Evolutionary conservation across 352 stramenopile species (phyloP), one percentile per base, ranked within the genome.

Genomic region (Pythium aphanidermatum): DNA sequence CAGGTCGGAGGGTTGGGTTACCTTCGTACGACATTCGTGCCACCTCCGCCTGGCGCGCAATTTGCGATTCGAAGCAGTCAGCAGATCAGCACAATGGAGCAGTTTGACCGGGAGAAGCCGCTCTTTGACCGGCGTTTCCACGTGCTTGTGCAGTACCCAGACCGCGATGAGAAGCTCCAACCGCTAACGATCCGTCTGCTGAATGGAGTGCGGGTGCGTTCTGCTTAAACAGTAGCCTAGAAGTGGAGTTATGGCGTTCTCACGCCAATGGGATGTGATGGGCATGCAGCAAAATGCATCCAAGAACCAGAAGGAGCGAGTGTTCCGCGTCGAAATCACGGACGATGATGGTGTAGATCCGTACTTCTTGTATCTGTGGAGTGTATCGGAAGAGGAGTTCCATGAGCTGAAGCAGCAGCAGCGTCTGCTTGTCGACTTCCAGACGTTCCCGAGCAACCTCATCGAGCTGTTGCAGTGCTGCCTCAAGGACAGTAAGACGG

Each of bases 301-400:
- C 27, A 88, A 71, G 53, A 88, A 78, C 61, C 78, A 90, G 46
- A 95, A 90, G 55, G 84, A 95, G 46, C 73, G 76, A 28, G 79
- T 96, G 39, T 75, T 97, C 29, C 88, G 91, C 45, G 86, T 97
- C 23, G 90, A 98, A 60, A 86, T 98, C 30, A 97, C 92, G 12
- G 86, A 97, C 55, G 89, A 93, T 35, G 80, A 96, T 34, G 82
- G 96, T 32, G 68, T 58, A 4, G 87, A 97, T 44, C 81, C 86
- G 47, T 97, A 89, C 51, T 97, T 97, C 54, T 55, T 97, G 35
- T 96, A 93, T 54, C 68, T 92, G 12, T 91, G 92, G 68, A 90
- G 95, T 55, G 92, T 98, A 24, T 92, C 83, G 19, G 92, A 98
- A 57, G 86, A 96, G 57, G 88, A 98, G 55, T 98, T 98, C 58